Evolutionary conservation across 225 moss, liverwort and hornwort genomes (phyloP), one percentile per base, ranked within the genome.

Genomic region (Sphagnum contortum): DNA sequence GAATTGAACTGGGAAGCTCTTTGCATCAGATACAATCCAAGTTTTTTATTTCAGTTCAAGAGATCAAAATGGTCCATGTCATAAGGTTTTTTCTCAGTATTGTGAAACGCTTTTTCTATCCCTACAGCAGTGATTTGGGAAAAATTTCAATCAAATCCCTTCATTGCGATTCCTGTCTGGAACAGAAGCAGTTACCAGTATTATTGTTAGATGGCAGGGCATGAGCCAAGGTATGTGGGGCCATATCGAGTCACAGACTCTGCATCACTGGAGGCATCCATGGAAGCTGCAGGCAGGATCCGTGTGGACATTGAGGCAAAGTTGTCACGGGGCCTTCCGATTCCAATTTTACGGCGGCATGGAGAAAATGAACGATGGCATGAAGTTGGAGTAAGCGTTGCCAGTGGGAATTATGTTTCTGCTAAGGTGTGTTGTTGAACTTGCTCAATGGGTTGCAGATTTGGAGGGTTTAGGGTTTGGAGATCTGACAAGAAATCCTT

Each of bases 391-490:
- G 2, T 85, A 54, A 85, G 85, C 76, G 75, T 87, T 62, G 88
- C 91, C 48, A 85, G 94, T 65, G 91, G 91, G 53, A 94, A 94
- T 62, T 94, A 82, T 77, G 83, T 94, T n/a, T 79, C 94, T 61
- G 90, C 94, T 60, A 94, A 94, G 90, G 93, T 90, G 29, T 29
- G 29, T 29, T 29, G 29, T 29, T 29, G 29, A 29, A 29, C 29
- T 29, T 29, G 29, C 29, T 29, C 29, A 29, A 29, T 29, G 29
- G 29, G 29, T 29, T 29, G 29, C 29, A 29, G 29, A 29, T 29
- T 29, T n/a, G n/a, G n/a, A n/a, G n/a, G n/a, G n/a, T n/a, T n/a
- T n/a, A n/a, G n/a, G n/a, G n/a, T n/a, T 29, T 29, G 29, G 29
- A 29, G 29, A 29, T 29, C 29, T 29, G 29, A 29, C 29, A 29